Percentiles rank a stretch among this genome's conserved stretches.
Conservation (phyloP, 176 grass and related monocot species). For the Ananas comosus region DNA sequence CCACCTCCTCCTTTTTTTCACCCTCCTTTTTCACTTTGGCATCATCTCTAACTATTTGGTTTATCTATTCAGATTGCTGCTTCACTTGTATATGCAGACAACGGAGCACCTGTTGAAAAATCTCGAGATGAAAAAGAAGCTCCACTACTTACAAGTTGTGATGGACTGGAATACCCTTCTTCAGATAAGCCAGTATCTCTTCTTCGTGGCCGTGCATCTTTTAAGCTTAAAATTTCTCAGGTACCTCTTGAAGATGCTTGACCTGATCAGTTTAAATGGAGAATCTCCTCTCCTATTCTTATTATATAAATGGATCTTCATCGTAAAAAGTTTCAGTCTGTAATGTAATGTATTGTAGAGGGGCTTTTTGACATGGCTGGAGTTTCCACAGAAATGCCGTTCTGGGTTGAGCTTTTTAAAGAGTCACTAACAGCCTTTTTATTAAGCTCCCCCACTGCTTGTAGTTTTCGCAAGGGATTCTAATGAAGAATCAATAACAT, state of each 20-base stretch:
- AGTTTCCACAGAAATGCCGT: too few relatives aligned
- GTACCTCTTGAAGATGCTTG: slow-evolving; percentile 31
- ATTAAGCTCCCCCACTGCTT: too few relatives aligned
- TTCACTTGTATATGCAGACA: slow-evolving; percentile 84
- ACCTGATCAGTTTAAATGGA: neutral
- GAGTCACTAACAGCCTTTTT: too few relatives aligned
- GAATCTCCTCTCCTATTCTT: neutral
- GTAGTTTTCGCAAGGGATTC: too few relatives aligned
- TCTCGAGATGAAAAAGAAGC: slow-evolving; percentile 79
- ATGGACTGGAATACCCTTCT: slow-evolving; percentile 85
- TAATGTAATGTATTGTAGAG: neutral
- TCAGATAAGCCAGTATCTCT: slow-evolving; percentile 58
- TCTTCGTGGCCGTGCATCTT: slow-evolving; percentile 55
- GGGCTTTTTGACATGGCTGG: neutral
- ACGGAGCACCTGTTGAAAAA: slow-evolving; percentile 68
- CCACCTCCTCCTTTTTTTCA: neutral
- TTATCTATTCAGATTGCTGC: slow-evolving; percentile 55
- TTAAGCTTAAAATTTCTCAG: slow-evolving; percentile 96
- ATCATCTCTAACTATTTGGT: neutral
- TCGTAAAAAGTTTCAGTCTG: neutral
- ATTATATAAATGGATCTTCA: neutral
- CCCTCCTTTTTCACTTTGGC: neutral
- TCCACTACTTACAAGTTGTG: slow-evolving; percentile 64
- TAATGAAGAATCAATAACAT: too few relatives aligned
- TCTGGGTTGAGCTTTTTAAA: neutral